These are phyloP conservation scores for Neofusicoccum sp. DNA, from an alignment of 2,329 filamentous ascomycete genomes.

Conservation along the genomic window DNA sequence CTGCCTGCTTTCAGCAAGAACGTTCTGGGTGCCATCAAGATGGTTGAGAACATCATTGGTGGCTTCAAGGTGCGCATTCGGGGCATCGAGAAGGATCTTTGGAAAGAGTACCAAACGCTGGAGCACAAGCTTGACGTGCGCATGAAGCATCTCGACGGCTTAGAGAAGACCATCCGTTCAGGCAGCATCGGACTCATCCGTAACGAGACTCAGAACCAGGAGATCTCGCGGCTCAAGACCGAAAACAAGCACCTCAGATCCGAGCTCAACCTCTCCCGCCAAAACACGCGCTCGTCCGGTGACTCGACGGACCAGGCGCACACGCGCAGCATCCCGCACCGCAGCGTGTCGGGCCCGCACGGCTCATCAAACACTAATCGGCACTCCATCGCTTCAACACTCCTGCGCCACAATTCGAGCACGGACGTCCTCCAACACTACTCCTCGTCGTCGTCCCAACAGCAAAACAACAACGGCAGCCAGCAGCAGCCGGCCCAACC, in stretches of 20 bases:
- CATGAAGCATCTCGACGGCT: conserved; percentile 80
- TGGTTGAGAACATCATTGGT: conserved; percentile 77
- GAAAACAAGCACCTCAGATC: conserved; percentile 64
- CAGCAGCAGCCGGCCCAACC: conserved; percentile 37
- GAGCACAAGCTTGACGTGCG: conserved; percentile 79
- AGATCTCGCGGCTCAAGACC: conserved; percentile 60
- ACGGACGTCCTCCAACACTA: conserved; percentile 32
- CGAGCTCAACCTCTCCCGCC: conserved; percentile 66
- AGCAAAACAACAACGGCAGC: conserved; percentile 27
- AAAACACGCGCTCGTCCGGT: conserved; percentile 37
- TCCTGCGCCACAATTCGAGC: conserved; percentile 51
- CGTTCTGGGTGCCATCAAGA: conserved; percentile 81
- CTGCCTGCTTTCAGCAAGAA: conserved; percentile 90
- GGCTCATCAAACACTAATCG: conserved; percentile 34
- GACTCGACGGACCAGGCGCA: conserved; percentile 25
- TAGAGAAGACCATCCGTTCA: conserved; percentile 71
- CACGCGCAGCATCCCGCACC: conserved; percentile 25
- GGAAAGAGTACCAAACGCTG: conserved; percentile 84
- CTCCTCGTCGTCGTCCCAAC: conserved; percentile 48
- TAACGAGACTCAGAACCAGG: conserved; percentile 41
- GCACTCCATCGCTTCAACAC: conserved; percentile 51
- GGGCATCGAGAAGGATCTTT: conserved; percentile 84
- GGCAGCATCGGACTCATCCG: conserved; percentile 31
- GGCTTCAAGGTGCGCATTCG: conserved; percentile 81
- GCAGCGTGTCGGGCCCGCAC: conserved; percentile 26